These are phyloP conservation scores for Juncus inflexus DNA, from an alignment of 176 grass and related monocot genomes.

Conservation along the genomic window DNA sequence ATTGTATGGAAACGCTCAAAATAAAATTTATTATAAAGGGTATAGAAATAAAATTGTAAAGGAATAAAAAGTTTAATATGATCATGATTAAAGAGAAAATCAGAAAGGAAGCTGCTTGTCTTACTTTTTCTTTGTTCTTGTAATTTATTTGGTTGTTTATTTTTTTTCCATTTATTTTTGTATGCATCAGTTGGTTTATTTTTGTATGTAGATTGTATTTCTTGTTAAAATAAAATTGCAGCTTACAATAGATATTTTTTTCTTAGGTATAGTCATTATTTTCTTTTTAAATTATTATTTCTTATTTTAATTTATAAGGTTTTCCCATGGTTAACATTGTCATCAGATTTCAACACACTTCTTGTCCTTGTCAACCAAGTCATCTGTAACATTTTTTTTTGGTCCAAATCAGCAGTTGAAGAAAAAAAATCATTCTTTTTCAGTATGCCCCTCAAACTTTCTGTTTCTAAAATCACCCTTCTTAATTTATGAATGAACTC, in stretches of 20 bases:
- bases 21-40: constrained; percentile 14
- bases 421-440: no score
- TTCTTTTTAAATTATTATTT: no score
- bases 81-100: not conserved
- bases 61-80: not conserved
- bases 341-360: no score
- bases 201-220: not conserved
- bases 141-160: constrained; percentile 23
- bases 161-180: constrained; percentile 8
- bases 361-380: no score
- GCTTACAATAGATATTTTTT: not conserved
- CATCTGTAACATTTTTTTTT: no score
- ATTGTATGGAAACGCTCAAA: constrained; percentile 94
- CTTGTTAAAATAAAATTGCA: not conserved
- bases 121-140: not conserved
- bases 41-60: not conserved
- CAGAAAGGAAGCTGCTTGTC: not conserved
- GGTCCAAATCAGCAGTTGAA: no score
- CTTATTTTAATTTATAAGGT: no score
- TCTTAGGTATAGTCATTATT: no score
- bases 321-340: no score
- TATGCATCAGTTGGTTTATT: constrained; percentile 10
- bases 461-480: no score
- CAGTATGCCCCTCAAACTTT: no score
- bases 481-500: no score